Evolutionary conservation across 108 stramenopile species (phyloP), one percentile per base, ranked within the genome.

Genomic region (Conticribra guillardii): DNA sequence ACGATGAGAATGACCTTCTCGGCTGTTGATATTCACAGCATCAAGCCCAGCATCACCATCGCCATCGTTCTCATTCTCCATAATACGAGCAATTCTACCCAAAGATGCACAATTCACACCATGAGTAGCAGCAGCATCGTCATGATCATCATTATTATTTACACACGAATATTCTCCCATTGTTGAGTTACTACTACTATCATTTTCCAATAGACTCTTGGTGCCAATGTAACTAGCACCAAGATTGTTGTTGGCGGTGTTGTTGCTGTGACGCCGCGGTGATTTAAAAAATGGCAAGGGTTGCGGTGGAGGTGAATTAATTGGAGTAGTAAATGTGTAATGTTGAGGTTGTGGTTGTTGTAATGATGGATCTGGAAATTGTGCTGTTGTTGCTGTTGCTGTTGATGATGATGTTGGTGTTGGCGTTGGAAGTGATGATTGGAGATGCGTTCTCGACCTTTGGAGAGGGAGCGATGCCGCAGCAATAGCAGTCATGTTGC

Each of bases 221-320:
- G 3, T 41, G 21, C 22, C 41, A 19, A 44, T 8, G 15, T n/a
- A n/a, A n/a, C n/a, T n/a, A n/a, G n/a, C n/a, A n/a, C n/a, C n/a
- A n/a, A n/a, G n/a, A n/a, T n/a, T n/a, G n/a, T n/a, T n/a, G n/a
- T n/a, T n/a, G n/a, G n/a, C n/a, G n/a, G n/a, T n/a, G 4, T 63
- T 8, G 3, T 57, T 8, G 56, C 7, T 0, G 31, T 30, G 2
- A 29, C n/a, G 28, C 27, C 56, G 4, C 1, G 58, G 47, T 41
- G 41, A 19, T 21, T 17, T 49, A 3, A 51, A 58, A 32, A 69
- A 50, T 58, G 69, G 55, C 46, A 69, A 69, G 44, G 58, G 69
- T 32, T 50, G 57, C 24, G 69, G 69, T 1, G 62, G 62, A n/a
- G 62, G 62, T 11, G 62, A 4, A 45, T 57, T 14, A 30, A 34